A percentile compares a stretch with the other conserved stretches of the same genome.
Conservation (phyloP, 768 basidiomycete genomes). For the Daedaleopsis sinensis region DNA sequence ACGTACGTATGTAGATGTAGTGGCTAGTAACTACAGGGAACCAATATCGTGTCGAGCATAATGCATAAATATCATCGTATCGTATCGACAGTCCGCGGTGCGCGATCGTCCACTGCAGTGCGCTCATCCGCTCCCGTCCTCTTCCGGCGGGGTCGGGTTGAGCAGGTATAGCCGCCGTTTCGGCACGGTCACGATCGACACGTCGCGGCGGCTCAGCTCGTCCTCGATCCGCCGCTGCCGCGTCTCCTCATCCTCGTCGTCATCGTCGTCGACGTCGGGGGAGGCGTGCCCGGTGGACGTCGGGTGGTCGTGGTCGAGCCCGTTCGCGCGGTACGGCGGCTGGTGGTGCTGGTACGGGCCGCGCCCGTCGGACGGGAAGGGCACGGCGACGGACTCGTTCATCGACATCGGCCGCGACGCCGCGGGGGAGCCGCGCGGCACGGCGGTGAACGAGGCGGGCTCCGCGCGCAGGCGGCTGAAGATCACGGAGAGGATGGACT, state of each 20-base stretch:
- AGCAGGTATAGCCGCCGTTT: constrained; percentile 74
- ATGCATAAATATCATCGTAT: constrained; percentile 14
- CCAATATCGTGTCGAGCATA: constrained; percentile 18
- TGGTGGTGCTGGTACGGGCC: constrained; percentile 74
- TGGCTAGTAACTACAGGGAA: constrained; percentile 11
- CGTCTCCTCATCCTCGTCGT: constrained; percentile 75
- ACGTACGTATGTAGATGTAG: constrained; percentile 4
- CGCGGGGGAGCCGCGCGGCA: constrained; percentile 27
- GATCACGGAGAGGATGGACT: constrained; percentile 58
- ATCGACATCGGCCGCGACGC: constrained; percentile 43
- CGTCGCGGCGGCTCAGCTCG: constrained; percentile 80
- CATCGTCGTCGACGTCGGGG: constrained; percentile 60
- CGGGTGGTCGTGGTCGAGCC: constrained; percentile 46
- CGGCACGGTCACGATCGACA: constrained; percentile 78
- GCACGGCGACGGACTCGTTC: constrained; percentile 43
- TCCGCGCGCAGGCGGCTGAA: constrained; percentile 46
- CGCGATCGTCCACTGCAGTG: neutral
- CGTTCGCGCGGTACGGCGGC: constrained; percentile 55
- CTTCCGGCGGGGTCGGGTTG: constrained; percentile 52
- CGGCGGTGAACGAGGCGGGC: constrained; percentile 35
- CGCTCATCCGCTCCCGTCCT: constrained; percentile 3
- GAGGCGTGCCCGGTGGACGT: constrained; percentile 47
- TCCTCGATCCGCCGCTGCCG: constrained; percentile 77
- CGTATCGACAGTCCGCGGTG: neutral
- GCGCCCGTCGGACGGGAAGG: constrained; percentile 44